Evolutionary conservation across 1,139 yeast species (phyloP), one percentile per base, ranked within the genome.

Genomic region (Magnusiomyces starmeri): DNA sequence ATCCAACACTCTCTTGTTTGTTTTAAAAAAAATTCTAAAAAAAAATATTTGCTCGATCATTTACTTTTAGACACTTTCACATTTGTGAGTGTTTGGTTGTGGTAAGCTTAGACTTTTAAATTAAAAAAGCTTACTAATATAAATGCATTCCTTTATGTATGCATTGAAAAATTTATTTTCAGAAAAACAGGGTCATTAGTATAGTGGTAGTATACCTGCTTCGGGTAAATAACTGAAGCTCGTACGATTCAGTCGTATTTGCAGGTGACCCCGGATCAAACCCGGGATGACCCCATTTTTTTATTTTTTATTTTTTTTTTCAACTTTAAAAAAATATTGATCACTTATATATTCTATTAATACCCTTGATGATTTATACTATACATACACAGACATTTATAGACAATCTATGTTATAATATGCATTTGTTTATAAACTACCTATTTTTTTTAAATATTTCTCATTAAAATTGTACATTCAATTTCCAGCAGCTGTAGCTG

Each of bases 221-320:
- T 51, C 54, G 54, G 54, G 54, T 43, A 24, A n/a, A 27, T 20
- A 51, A 41, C 45, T 43, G 51, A 51, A 48, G 51, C 49, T 51
- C 29, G 50, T 42, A 40, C 52, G 50, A 26, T 46, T 48, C 45
- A 34, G 27, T 39, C 20, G 18, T 49, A 46, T 18, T 46, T 52
- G 54, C 52, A 52, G 52, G 54, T 47, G 54, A 52, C 52, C 54
- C 54, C 54, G 54, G 54, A 51, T 51, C 54, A 51, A 51, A 51
- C 54, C 54, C 54, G 54, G 54, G 54, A 51, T 51, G 54, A 51
- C 54, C 54, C 54, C 54, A 22, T 14, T 14, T 18, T 35, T 37
- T 44, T n/a, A n/a, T 27, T 39, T 49, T 16, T 4, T 37, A 20
- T 16, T 7, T 22, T 14, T 6, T 27, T 6, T 9, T 25, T 26